Percentiles rank a stretch among this genome's conserved stretches.
phyloP scores from a whole-genome alignment of 768 basidiomycete genomes.

The Boletus subparvulus region DNA sequence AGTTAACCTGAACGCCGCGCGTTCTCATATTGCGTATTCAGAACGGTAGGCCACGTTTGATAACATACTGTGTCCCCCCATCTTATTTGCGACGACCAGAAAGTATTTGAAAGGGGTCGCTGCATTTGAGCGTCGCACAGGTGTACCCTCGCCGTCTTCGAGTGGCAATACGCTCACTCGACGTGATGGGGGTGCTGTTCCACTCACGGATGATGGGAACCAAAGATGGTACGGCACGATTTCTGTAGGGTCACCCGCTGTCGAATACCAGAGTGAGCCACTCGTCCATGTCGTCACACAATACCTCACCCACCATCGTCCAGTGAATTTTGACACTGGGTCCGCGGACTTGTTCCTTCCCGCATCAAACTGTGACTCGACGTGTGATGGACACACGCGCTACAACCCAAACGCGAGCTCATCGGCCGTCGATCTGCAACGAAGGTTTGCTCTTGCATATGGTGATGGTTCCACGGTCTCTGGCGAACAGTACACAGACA shows the following conservation, averaged over 20 bases:
- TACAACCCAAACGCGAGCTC: conserved; percentile 37
- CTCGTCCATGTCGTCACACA: background rate
- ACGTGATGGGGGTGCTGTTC: conserved; percentile 7
- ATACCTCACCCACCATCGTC: background rate
- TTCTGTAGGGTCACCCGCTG: conserved; percentile 24
- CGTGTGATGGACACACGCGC: conserved; percentile 34
- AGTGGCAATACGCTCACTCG: background rate
- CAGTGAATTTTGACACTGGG: conserved; percentile 38
- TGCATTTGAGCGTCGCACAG: conserved; percentile 6
- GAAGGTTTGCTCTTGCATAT: conserved; percentile 38
- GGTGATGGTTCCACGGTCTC: conserved; percentile 43
- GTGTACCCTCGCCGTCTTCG: background rate
- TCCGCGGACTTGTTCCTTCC: conserved; percentile 37
- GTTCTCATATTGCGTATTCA: conserved; percentile 15
- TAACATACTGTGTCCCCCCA: background rate
- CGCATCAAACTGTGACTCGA: conserved; percentile 22
- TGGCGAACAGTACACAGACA: conserved; percentile 41
- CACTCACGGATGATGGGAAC: conserved; percentile 17
- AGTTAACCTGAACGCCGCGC: conserved; percentile 15
- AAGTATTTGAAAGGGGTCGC: conserved; percentile 18
- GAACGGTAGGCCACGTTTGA: conserved; percentile 9
- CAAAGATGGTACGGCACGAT: conserved; percentile 26
- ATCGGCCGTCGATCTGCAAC: conserved; percentile 24
- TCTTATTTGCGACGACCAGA: conserved; percentile 13
- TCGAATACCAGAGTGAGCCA: conserved; percentile 19